Evolutionary conservation across 139 green algal species (phyloP), one percentile per base, ranked within the genome.

Genomic region (Tetradesmus obliquus): DNA sequence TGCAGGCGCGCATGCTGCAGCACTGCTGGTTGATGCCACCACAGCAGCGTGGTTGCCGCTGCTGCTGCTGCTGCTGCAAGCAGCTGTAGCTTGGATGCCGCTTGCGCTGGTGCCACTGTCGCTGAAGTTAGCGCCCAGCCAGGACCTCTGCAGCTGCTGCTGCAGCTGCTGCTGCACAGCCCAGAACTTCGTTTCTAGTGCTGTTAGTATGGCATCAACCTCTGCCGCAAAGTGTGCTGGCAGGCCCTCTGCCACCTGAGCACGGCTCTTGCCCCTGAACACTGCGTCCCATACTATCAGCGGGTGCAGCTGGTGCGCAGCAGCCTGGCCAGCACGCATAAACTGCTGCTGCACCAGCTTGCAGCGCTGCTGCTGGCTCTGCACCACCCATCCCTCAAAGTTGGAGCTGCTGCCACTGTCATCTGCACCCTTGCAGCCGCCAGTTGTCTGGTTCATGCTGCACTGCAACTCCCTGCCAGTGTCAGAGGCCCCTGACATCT

Each of bases 351-450:
- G 76, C 17, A 94, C 84, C 3, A 94, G 83, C 83, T 92, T 93
- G 51, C 66, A 57, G 54, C 91, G 88, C 24, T 2, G 22, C 8
- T 32, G 17, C 54, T 10, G 17, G 2, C 2, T 24, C 45, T 91
- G 88, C 9, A 94, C 1, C 22, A 92, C 91, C 91, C 91, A 94
- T 45, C 91, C 91, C 60, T 93, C 91, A 20, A 57, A 93, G 24
- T 22, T 62, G 22, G 55, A 19, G 12, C n/a, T 22, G 45, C 1
- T 72, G 22, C 87, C 71, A 80, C 79, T 83, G 79, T 58, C 83
- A 9, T 15, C 22, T 3, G 2, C 32, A 3, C 32, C 13, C 62
- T 62, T 32, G 66, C 85, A 5, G 84, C 84, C 53, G 84, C 53
- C 6, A 3, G 20, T 80, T 12, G 5, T 84, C 19, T 8, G 51